A percentile compares a stretch with the other conserved stretches of the same genome.
Evolutionary conservation across 1,139 yeast species (phyloP).

Genomic region (Zygosaccharomyces pseudobailii): DNA sequence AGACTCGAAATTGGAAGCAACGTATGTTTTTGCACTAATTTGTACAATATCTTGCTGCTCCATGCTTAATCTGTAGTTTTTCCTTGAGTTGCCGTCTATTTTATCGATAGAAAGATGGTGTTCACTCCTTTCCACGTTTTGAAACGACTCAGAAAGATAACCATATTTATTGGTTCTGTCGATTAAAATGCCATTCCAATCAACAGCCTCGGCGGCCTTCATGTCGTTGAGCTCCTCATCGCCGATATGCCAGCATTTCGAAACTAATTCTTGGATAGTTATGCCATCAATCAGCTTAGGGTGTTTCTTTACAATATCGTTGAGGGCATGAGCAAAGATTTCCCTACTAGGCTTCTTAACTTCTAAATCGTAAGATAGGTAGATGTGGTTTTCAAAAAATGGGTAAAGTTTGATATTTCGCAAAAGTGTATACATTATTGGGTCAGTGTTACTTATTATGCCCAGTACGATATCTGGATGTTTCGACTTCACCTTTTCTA

Average conservation of each 20-base stretch:
- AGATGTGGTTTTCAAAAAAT: slow-evolving; percentile 40
- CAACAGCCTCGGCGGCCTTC: slow-evolving; percentile 48
- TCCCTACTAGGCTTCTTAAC: slow-evolving; percentile 46
- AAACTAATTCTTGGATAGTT: slow-evolving; percentile 18
- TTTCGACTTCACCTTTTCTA: slow-evolving; percentile 35
- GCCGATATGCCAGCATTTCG: slow-evolving; percentile 59
- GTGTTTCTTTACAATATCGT: slow-evolving; percentile 24
- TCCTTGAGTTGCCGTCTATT: slow-evolving; percentile 21
- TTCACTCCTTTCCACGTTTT: slow-evolving; percentile 14
- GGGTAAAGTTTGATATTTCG: slow-evolving; percentile 40
- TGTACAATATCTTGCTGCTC: slow-evolving; percentile 20
- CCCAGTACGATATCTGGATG: slow-evolving; percentile 40
- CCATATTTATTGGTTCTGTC: slow-evolving; percentile 40
- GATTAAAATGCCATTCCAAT: slow-evolving; percentile 57
- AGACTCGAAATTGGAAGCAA: slow-evolving; percentile 23
- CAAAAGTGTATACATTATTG: slow-evolving; percentile 42
- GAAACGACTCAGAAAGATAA: slow-evolving; percentile 13
- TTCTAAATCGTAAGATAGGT: slow-evolving; percentile 53
- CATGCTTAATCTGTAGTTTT: slow-evolving; percentile 20
- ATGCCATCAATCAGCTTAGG: slow-evolving; percentile 13
- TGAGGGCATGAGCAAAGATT: slow-evolving; percentile 44
- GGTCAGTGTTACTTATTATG: slow-evolving; percentile 59
- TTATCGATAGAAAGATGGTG: slow-evolving; percentile 25
- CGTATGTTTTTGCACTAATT: slow-evolving; percentile 17
- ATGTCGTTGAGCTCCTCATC: slow-evolving; percentile 54